Conservation (phyloP, 1,284 basidiomycete genomes). For the Ceratobasidium sp. region DNA sequence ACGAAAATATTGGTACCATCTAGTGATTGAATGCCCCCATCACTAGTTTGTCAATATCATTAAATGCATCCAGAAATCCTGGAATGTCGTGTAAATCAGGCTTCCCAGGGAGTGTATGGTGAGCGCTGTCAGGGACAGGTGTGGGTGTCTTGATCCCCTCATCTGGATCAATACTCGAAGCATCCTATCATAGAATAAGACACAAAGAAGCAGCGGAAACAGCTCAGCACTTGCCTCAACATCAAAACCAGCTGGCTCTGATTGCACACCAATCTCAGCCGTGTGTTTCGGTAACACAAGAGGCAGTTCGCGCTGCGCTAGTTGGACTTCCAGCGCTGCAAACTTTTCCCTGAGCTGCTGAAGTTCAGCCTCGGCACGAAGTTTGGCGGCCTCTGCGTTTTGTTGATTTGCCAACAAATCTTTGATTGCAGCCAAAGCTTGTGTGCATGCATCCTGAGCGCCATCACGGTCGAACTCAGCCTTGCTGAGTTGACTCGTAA, state of each 20-base stretch:
- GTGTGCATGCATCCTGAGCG: background rate
- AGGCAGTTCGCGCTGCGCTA: conserved; percentile 19
- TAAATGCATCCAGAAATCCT: conserved; percentile 46
- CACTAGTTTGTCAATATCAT: conserved; percentile 49
- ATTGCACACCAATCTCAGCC: conserved; percentile 10
- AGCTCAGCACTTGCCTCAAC: conserved; percentile 15
- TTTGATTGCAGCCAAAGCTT: background rate
- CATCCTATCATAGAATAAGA: conserved; percentile 20
- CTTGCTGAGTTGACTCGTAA: conserved; percentile 1
- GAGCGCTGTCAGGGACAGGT: background rate
- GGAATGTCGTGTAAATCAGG: conserved; percentile 39
- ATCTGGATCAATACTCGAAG: conserved; percentile 27
- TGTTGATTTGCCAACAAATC: conserved; percentile 3
- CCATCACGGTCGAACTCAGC: conserved; percentile 16
- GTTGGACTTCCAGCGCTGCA: conserved; percentile 33
- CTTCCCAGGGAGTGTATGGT: background rate
- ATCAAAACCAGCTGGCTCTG: background rate
- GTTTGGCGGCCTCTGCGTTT: conserved; percentile 1
- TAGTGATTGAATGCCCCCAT: conserved; percentile 12
- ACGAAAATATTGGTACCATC: background rate
- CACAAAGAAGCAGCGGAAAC: background rate
- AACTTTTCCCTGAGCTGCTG: conserved; percentile 42
- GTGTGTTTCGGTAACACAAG: background rate
- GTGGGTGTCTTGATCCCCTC: conserved; percentile 10
- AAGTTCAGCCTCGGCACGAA: conserved; percentile 41